Percentiles rank a stretch among this genome's conserved stretches.
phyloP scores from a whole-genome alignment of 2,329 filamentous ascomycete genomes.

The Microdochium trichocladiopsis region DNA sequence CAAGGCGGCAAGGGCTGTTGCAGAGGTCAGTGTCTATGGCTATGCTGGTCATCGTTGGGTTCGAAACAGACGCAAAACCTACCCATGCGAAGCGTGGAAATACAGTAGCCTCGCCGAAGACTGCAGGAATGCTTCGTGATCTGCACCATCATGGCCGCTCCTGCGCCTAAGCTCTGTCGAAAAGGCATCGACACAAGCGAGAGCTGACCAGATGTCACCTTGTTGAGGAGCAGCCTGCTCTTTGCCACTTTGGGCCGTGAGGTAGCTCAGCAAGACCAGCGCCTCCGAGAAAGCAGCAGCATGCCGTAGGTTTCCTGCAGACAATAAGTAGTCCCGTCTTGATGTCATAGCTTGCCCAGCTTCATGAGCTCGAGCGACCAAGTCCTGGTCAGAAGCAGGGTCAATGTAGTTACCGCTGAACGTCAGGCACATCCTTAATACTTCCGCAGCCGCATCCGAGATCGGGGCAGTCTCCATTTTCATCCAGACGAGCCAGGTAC shows the following conservation, averaged over 20 bases:
- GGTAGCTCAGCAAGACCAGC: slow-evolving; percentile 59
- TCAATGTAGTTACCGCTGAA: background rate
- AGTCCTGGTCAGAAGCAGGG: background rate
- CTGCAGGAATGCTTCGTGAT: slow-evolving; percentile 63
- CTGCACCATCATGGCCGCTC: slow-evolving; percentile 19
- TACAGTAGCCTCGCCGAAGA: slow-evolving; percentile 59
- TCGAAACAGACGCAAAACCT: slow-evolving; percentile 10
- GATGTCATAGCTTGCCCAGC: slow-evolving; percentile 44
- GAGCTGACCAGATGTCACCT: slow-evolving; percentile 48
- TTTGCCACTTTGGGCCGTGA: slow-evolving; percentile 35
- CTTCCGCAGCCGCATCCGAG: slow-evolving; percentile 1
- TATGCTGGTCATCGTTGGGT: slow-evolving; percentile 1
- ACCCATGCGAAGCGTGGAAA: slow-evolving; percentile 55
- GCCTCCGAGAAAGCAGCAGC: slow-evolving; percentile 54
- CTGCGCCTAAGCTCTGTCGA: slow-evolving; percentile 34
- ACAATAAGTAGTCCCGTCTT: slow-evolving; percentile 48
- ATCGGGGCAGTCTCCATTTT: slow-evolving; percentile 40
- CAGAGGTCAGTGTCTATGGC: slow-evolving; percentile 2
- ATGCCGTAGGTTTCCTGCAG: slow-evolving; percentile 34
- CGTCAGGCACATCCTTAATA: background rate
- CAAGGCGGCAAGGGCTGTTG: slow-evolving; percentile 57
- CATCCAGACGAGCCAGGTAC: slow-evolving; percentile 61
- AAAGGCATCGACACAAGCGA: slow-evolving; percentile 30
- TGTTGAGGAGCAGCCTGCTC: slow-evolving; percentile 40
- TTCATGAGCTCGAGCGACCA: slow-evolving; percentile 30